Evolutionary conservation across 2,329 filamentous ascomycete species (phyloP), one percentile per base, ranked within the genome.

Genomic region (Hymenoscyphus albidus): DNA sequence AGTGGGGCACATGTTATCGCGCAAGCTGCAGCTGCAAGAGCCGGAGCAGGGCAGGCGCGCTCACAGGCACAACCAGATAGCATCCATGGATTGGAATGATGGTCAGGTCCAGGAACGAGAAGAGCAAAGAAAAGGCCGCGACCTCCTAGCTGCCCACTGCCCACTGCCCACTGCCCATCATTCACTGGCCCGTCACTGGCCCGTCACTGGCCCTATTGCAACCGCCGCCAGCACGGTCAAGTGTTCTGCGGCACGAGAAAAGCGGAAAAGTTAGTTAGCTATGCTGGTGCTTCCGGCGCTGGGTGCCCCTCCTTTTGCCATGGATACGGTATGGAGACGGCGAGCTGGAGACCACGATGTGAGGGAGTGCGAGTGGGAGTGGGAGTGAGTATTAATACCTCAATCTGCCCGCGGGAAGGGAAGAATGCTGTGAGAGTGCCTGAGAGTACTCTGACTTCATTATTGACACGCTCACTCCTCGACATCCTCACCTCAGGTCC

Each of bases 51-150:
- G 27, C 27, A 27, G 27, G 27, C 22, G 22, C 22, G 32, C 35
- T 38, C 56, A 35, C 32, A 42, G 27, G 58, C 42, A 22, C 39
- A 16, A 22, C 22, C 32, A 48, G 58, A 54, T 54, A 31, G 13
- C 48, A 27, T 27, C 22, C 22, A 27, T 27, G 22, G 22, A 27
- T 54, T 54, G 48, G 48, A 54, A 54, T 54, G 48, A 54, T 51
- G 18, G 58, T 61, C 58, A 61, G 42, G 58, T 32, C n/a, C 58
- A 48, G 58, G 39, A 61, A 48, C 32, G 40, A 18, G 12, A 31
- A 27, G 16, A 16, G 18, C 10, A 27, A 18, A 59, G 32, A 4
- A 22, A 22, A 35, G 9, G 35, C 35, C 35, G 35, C 35, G 9
- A 35, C 35, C 27, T 27, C 27, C 27, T 27, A 27, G 27, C 3